Evolutionary conservation across 768 basidiomycete species (phyloP), one percentile per base, ranked within the genome.

Genomic region (Lactifluus rugatus): DNA sequence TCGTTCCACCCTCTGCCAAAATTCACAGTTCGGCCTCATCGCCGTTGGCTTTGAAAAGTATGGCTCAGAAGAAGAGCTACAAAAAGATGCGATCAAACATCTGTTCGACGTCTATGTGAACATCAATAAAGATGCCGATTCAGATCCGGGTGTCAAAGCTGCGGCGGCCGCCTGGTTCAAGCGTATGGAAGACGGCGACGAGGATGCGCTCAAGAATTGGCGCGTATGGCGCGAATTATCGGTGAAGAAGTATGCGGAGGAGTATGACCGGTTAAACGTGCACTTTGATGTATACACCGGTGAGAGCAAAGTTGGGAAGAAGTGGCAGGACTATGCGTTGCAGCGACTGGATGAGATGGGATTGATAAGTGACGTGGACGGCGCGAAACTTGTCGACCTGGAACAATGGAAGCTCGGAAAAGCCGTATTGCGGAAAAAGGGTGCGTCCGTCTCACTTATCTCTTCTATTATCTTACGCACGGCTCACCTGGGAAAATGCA

Each of bases 31-130:
- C 69, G 93, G 93, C 31, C 71, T 96, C 70, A 87, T 97, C 54
- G 89, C 93, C 0, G 80, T 86, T 49, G 95, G 95, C 0, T 97
- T 89, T 66, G 86, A 94, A 68, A 87, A 88, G 68, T 95, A 95
- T 65, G 96, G 95, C 9, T 85, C 84, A 3, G 81, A 87, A 62
- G 87, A 87, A 65, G 83, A 83, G 64, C 81, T 99, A 10, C 79
- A 87, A 68, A 79, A 80, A 63, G 88, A 99, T 68, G 84, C 95
- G 2, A 96, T 99, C 73, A 92, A 92, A 67, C 95, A 99, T 68
- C 77, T 98, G 4, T 93, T 89, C 69, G 82, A 95, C 32, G 82
- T 99, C 48, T 99, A 99, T 70, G 93, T 98, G 71, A 84, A 91
- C 72, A 85, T 98, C 64, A 94, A 87, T 79, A 81, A 81, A 58